Percentiles rank a stretch among this genome's conserved stretches.
phyloP scores from a whole-genome alignment of 1,284 basidiomycete species.

The Serendipita sp. region DNA sequence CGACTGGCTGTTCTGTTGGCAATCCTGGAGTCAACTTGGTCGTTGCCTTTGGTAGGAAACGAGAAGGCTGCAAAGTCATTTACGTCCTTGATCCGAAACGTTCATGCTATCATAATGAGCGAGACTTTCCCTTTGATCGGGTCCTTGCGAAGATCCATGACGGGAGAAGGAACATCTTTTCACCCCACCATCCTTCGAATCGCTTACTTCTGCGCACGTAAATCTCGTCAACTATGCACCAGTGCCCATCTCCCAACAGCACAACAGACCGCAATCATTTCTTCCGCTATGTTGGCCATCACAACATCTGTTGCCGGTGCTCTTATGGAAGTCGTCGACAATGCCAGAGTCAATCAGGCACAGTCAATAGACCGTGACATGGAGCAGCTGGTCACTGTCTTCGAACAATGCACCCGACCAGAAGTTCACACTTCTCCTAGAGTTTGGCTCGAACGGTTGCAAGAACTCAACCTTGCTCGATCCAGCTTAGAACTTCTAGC shows the following conservation, averaged over 20 bases:
- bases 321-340: slow-evolving; percentile 52
- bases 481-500: slow-evolving; percentile 63
- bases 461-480: slow-evolving; percentile 69
- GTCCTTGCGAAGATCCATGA: slow-evolving; percentile 40
- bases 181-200: slow-evolving; percentile 71
- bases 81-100: slow-evolving; percentile 42
- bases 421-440: slow-evolving; percentile 42
- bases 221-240: slow-evolving; percentile 37
- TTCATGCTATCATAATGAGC: slow-evolving; percentile 57
- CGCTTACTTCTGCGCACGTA: slow-evolving; percentile 60
- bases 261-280: slow-evolving; percentile 44
- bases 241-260: slow-evolving; percentile 38
- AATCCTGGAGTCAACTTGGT: slow-evolving; percentile 63
- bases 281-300: slow-evolving; percentile 45
- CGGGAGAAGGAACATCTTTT: slow-evolving; percentile 52
- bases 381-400: slow-evolving; percentile 66
- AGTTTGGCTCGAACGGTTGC: slow-evolving; percentile 66
- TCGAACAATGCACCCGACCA: slow-evolving; percentile 57
- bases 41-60: slow-evolving; percentile 36
- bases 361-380: slow-evolving; percentile 63
- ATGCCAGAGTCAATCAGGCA: slow-evolving; percentile 42
- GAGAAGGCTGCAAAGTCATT: slow-evolving; percentile 44
- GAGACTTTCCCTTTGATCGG: slow-evolving; percentile 59
- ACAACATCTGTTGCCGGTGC: slow-evolving; percentile 55
- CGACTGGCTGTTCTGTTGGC: slow-evolving; percentile 61